Evolutionary conservation across 2,329 filamentous ascomycete species (phyloP).

Genomic region (Botrytis fabae): DNA sequence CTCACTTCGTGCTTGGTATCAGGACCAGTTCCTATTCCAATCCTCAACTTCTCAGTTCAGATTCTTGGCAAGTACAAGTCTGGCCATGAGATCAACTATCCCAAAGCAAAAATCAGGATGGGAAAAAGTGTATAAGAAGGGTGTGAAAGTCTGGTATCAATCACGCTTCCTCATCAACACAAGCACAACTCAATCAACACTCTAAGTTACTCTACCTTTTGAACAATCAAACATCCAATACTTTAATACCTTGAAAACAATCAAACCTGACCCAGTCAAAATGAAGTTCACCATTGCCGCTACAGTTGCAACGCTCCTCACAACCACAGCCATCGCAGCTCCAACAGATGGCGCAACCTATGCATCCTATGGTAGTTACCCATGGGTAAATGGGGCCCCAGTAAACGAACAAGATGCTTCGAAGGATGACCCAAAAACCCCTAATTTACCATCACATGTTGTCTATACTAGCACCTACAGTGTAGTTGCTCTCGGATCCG

Average conservation of each 20-base stretch:
- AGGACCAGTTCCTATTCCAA: background rate
- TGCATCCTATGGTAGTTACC: conserved; percentile 11
- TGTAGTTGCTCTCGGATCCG: conserved; percentile 48
- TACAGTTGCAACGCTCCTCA: background rate
- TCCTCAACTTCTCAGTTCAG: background rate
- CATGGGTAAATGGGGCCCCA: background rate
- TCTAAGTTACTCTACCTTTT: background rate
- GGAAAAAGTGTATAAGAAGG: background rate
- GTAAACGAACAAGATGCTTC: conserved; percentile 12
- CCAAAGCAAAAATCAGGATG: background rate
- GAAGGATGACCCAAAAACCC: conserved; percentile 18
- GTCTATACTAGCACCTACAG: conserved; percentile 50
- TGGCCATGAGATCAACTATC: background rate
- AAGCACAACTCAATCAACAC: background rate
- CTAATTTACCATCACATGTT: conserved; percentile 26
- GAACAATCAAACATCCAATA: background rate
- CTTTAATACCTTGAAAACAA: background rate
- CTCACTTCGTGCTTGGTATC: background rate
- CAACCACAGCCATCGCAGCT: background rate
- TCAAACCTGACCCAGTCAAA: background rate
- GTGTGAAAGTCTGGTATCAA: background rate
- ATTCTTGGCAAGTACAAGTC: background rate
- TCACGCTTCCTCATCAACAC: background rate
- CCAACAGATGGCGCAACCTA: background rate
- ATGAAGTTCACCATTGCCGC: conserved; percentile 22